Evolutionary conservation across 768 basidiomycete species (phyloP).

Genomic region (Lentinula edodes): DNA sequence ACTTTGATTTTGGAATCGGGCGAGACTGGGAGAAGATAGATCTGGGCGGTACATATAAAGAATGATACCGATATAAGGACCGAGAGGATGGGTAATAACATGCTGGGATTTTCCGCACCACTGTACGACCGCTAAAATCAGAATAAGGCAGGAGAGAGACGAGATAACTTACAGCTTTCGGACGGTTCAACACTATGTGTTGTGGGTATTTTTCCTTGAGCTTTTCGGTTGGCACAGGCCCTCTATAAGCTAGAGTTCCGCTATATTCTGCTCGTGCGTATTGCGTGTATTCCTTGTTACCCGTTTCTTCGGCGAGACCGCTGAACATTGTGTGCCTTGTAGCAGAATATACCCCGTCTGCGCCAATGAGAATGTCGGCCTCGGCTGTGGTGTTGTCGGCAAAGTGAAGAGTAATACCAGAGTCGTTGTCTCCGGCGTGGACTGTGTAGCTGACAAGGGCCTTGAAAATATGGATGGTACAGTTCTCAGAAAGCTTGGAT

Average conservation of each 20-base stretch:
- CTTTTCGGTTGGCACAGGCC: conserved; percentile 3
- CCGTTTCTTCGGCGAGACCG: neutral
- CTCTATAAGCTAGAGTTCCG: conserved; percentile 15
- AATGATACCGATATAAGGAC: conserved; percentile 14
- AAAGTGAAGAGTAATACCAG: conserved; percentile 15
- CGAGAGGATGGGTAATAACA: conserved; percentile 20
- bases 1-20: conserved; percentile 9
- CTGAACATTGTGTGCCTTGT: conserved; percentile 16
- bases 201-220: conserved; percentile 10
- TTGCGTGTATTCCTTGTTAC: conserved; percentile 4
- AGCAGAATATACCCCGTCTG: conserved; percentile 32
- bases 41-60: conserved; percentile 16
- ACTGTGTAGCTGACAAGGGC: conserved; percentile 11
- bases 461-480: conserved; percentile 20
- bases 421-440: neutral
- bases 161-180: conserved; percentile 10
- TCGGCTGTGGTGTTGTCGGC: conserved; percentile 19
- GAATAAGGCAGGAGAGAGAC: neutral
- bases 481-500: conserved; percentile 15
- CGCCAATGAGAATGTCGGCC: conserved; percentile 34
- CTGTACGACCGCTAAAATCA: neutral
- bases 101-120: conserved; percentile 18
- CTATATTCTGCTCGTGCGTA: conserved; percentile 12
- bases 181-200: conserved; percentile 10
- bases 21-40: conserved; percentile 8